These are phyloP conservation scores for Fusarium devonianum DNA, from an alignment of 2,329 filamentous ascomycete species.

Conservation along the genomic window DNA sequence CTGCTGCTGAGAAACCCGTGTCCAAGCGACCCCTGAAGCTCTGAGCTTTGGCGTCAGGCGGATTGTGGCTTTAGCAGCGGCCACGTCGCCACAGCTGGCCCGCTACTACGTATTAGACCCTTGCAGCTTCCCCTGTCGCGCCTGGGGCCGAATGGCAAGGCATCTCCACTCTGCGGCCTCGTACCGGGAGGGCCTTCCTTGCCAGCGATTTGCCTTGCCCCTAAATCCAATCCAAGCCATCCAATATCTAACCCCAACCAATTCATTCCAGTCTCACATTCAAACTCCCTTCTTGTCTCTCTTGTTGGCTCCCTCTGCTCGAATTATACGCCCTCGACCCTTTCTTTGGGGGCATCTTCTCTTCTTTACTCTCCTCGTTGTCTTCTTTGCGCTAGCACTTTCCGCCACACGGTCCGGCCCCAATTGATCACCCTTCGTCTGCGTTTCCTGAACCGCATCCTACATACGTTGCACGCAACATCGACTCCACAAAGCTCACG, in stretches of 20 bases:
- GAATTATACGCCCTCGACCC: conserved; percentile 1
- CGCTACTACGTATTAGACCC: conserved; percentile 15
- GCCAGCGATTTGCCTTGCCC: conserved; percentile 19
- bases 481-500: conserved; percentile 22
- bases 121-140: conserved; percentile 18
- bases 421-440: not conserved
- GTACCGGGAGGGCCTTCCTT: conserved; percentile 28
- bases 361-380: conserved; percentile 3
- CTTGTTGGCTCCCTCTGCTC: conserved; percentile 7
- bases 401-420: conserved; percentile 7
- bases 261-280: conserved; percentile 29
- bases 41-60: conserved; percentile 6
- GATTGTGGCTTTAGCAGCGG: conserved; percentile 6
- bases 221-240: conserved; percentile 36
- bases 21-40: conserved; percentile 18
- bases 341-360: conserved; percentile 2
- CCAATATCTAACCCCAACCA: conserved; percentile 26
- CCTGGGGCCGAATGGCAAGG: conserved; percentile 8
- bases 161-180: conserved; percentile 7
- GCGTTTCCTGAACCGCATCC: conserved; percentile 20
- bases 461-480: conserved; percentile 34
- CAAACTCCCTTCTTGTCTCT: conserved; percentile 28
- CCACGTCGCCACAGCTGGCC: not conserved
- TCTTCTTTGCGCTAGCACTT: conserved; percentile 19
- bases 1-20: conserved; percentile 14